Evolutionary conservation across 225 moss, liverwort and hornwort genomes (phyloP).

Genomic region (Physcomitrellopsis africana): DNA sequence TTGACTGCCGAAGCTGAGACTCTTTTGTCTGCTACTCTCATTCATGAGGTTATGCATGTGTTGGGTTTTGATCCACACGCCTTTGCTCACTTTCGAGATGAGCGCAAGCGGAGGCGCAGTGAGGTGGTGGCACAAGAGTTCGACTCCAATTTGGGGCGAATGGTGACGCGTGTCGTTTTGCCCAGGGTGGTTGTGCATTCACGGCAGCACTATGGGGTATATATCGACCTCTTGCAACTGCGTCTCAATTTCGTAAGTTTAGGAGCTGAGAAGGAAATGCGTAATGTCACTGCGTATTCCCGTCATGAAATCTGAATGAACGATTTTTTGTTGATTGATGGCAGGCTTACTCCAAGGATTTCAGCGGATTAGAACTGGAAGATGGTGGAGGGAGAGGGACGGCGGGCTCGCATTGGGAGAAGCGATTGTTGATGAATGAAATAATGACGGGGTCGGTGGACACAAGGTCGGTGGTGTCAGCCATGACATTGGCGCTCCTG

Average conservation of each 20-base stretch:
- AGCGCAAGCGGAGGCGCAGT: slow-evolving; percentile 70
- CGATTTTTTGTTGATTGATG: background rate
- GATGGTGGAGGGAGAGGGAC: slow-evolving; percentile 89
- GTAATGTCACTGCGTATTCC: too few species aligned
- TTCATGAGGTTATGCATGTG: slow-evolving; percentile 89
- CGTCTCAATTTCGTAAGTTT: background rate
- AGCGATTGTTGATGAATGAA: slow-evolving; percentile 85
- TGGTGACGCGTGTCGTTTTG: slow-evolving; percentile 71
- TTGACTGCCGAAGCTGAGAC: too few species aligned
- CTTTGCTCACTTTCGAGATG: slow-evolving; percentile 86
- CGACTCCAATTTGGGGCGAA: slow-evolving; percentile 67
- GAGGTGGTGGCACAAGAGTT: slow-evolving; percentile 68
- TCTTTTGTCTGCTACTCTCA: slow-evolving; percentile 72
- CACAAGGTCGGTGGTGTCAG: slow-evolving; percentile 82
- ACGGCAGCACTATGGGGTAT: slow-evolving; percentile 80
- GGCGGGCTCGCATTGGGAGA: slow-evolving; percentile 90
- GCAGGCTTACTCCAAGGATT: slow-evolving; percentile 71
- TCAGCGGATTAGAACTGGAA: slow-evolving; percentile 73
- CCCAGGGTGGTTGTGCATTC: slow-evolving; percentile 82
- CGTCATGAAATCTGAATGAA: too few species aligned
- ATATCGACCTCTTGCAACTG: background rate
- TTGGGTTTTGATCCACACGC: slow-evolving; percentile 90
- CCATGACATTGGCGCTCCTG: slow-evolving; percentile 80
- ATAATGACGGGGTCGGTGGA: slow-evolving; percentile 93
- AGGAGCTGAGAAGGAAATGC: background rate